Percentiles rank a stretch among this genome's conserved stretches.
Evolutionary conservation across 495 filamentous ascomycete genomes (phyloP).

Genomic region (Lasiosphaeria ovina): DNA sequence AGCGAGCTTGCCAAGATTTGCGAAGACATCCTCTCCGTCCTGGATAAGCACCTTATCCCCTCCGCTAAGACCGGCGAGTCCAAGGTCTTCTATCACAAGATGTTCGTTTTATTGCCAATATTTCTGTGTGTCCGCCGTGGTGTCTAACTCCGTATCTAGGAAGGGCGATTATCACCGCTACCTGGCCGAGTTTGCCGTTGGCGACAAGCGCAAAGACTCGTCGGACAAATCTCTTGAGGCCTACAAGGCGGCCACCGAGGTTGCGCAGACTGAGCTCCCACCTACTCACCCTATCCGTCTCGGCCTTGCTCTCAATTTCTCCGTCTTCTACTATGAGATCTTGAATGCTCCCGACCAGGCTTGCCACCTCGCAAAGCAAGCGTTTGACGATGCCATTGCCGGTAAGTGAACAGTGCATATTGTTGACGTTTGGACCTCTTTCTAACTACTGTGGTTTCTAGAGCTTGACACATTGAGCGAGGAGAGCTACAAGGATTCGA

Average conservation of each 20-base stretch:
- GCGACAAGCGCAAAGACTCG: slow-evolving; percentile 95
- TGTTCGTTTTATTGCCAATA: slow-evolving; percentile 55
- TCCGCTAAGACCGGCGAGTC: slow-evolving; percentile 96
- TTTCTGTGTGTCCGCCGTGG: not conserved
- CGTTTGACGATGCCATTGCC: slow-evolving; percentile 98
- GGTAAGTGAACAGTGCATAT: slow-evolving; percentile 52
- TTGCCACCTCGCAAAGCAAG: slow-evolving; percentile 99
- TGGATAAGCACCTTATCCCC: slow-evolving; percentile 94
- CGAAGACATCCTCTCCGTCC: slow-evolving; percentile 95
- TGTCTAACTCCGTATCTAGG: slow-evolving; percentile 54
- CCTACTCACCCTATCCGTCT: slow-evolving; percentile 99
- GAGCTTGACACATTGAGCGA: slow-evolving; percentile 98
- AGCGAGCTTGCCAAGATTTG: slow-evolving; percentile 98
- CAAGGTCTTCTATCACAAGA: slow-evolving; percentile 99
- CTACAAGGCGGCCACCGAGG: slow-evolving; percentile 98
- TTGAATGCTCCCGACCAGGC: slow-evolving; percentile 98
- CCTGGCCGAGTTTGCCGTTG: slow-evolving; percentile 95
- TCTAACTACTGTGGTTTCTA: slow-evolving; percentile 39
- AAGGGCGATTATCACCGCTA: slow-evolving; percentile 99
- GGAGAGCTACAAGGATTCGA: slow-evolving; percentile 99
- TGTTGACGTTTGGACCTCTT: not conserved
- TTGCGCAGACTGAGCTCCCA: slow-evolving; percentile 95
- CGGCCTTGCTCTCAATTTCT: slow-evolving; percentile 98
- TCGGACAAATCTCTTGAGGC: slow-evolving; percentile 96
- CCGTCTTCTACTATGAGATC: slow-evolving; percentile 99